Base-by-base conservation (phyloP, 176 grass and related monocot species). In the Dactylis glomerata region DNA sequence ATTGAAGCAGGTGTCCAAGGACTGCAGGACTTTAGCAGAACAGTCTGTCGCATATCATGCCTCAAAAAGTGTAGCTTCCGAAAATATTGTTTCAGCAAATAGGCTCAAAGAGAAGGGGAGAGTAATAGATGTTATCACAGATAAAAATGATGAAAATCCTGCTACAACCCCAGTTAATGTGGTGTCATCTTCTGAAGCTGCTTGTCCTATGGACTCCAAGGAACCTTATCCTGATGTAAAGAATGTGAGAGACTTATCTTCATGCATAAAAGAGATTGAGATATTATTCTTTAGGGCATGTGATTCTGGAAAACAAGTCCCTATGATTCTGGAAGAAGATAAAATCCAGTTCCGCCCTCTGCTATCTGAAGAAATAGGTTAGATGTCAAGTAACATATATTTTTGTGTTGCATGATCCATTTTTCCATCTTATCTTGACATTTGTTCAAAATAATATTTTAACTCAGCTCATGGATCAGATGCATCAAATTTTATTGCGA, bases 291-390 rank as follows among this genome's bases (percentile, higher is more conserved):
- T 76, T 24, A 88, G 54, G 81, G 92, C 89, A 63, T 83, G 83
- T 27, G 86, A 89, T 80, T 94, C 89, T 40, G 89, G 86, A 80
- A 87, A 55, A 85, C 80, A 97, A 87, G 83, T 92, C 77, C 86
- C 79, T 17, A 85, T 61, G 26, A 87, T 92, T 90, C 78, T 94
- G 45, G 89, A 90, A 81, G 89, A 90, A 84, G 85, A 88, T 77
- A 90, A 83, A 87, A 55, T 97, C 46, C 79, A 94, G 36, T 90
- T 94, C 59, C 89, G 66, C 10, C 87, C 85, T 80, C 66, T 94
- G 63, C 59, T 91, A 63, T 75, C 80, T 79, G 76, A 94, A 87
- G 89, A 94, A 87, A 92, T 56, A 78, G 87, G 92, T 97, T 65
- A 12, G 80, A 78, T 32, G 33, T 45, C 71, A 13, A 34, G 36